Base-by-base conservation (phyloP, 352 stramenopile species). In the Aphanomyces stellatus region DNA sequence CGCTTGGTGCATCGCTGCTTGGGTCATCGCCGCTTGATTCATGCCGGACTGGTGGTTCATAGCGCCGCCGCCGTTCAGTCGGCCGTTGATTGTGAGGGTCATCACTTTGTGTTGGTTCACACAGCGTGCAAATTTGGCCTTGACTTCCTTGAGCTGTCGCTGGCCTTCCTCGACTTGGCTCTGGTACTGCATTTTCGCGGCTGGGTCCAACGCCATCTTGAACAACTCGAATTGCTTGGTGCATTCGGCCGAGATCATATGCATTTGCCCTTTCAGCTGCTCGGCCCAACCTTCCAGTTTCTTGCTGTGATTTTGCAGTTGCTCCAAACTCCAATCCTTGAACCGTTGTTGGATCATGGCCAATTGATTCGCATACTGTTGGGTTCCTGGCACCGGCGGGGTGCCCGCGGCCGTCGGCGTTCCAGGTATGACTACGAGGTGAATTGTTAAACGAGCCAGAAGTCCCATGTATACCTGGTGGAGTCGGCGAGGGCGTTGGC, bases 211-310 rank as follows among this genome's bases (percentile, higher is more conserved):
- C 5, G 79, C 90, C 48, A 79, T 87, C 49, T 89, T 90, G 11
- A 80, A 80, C 40, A 83, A 72, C 41, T 94, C 83, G 62, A 94
- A 67, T 40, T 92, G 65, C 67, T 94, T 85, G 1, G 82, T 76
- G 40, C 80, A 90, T 64, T 94, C 86, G 61, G 90, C 90, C 80
- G 90, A 84, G 51, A 90, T 85, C 41, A 78, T 76, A 53, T 91
- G 91, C 65, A 94, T 87, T 53, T 89, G 82, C 24, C 75, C 81
- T 40, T 80, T 82, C 34, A 92, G 84, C 53, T 90, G 78, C 67
- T 92, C 83, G 4, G 84, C 84, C 69, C 82, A 88, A n/a, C 74
- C 82, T 62, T 94, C 83, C 33, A 94, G 69, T 66, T 91, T 91
- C 56, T 88, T 82, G 63, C 81, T 91, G 74, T 94, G 85, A 0